phyloP scores from a whole-genome alignment of 257 asterid species.

The Solanum sparsipilum region DNA sequence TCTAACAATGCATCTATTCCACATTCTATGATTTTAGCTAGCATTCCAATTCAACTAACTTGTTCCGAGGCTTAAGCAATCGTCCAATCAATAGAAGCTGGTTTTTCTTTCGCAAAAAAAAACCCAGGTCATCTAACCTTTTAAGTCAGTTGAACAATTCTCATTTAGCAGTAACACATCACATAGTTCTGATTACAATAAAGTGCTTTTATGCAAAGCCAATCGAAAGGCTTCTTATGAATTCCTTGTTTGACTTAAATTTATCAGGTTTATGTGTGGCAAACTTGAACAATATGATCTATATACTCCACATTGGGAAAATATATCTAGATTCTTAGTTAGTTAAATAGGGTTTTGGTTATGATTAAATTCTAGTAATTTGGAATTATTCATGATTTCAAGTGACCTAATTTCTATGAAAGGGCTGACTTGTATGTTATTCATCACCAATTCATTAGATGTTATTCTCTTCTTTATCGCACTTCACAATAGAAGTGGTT shows the following conservation, averaged over 20 bases:
- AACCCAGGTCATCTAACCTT: neutral
- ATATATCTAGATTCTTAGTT: neutral
- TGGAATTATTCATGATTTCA: neutral
- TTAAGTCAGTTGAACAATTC: neutral
- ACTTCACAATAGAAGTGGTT: neutral
- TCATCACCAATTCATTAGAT: neutral
- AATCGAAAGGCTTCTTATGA: neutral
- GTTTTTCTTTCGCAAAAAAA: no score
- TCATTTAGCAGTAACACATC: neutral
- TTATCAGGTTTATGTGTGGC: neutral
- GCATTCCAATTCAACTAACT: neutral
- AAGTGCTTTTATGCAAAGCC: neutral
- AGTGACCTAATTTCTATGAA: neutral
- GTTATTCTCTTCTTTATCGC: neutral
- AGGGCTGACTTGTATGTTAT: neutral
- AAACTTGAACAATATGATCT: neutral
- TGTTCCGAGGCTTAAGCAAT: neutral
- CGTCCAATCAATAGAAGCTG: neutral
- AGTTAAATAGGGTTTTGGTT: neutral
- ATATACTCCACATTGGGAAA: neutral
- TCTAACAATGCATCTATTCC: neutral
- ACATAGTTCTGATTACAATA: neutral
- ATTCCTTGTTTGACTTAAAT: neutral
- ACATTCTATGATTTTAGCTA: neutral
- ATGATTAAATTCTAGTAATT: neutral